Evolutionary conservation across 208 protist species (phyloP).

Genomic region (Trypanosoma boissoni): DNA sequence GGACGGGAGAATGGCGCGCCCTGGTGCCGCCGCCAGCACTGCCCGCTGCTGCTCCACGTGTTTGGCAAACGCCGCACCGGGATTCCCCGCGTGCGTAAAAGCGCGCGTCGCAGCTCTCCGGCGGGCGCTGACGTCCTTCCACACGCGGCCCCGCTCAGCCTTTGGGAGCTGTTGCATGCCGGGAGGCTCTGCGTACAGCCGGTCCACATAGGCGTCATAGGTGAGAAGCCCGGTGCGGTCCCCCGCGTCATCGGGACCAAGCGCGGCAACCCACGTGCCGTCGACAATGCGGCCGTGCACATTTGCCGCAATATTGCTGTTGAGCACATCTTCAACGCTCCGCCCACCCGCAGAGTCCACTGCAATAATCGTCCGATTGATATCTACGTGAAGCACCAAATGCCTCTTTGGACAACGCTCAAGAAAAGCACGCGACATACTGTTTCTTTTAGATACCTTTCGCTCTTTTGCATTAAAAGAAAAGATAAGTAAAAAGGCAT

Average conservation of each 20-base stretch:
- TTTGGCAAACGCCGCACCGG: slow-evolving; percentile 51
- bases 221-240: slow-evolving; percentile 34
- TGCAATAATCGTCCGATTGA: slow-evolving; percentile 91
- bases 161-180: slow-evolving; percentile 68
- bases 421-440: slow-evolving; percentile 57
- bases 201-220: slow-evolving; percentile 74
- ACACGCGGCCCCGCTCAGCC: slow-evolving; percentile 45
- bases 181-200: slow-evolving; percentile 41
- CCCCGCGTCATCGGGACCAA: slow-evolving; percentile 43
- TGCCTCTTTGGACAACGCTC: slow-evolving; percentile 53
- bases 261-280: slow-evolving; percentile 41
- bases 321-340: slow-evolving; percentile 79
- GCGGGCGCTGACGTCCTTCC: slow-evolving; percentile 51
- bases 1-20: slow-evolving; percentile 70
- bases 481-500: not conserved
- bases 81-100: slow-evolving; percentile 63
- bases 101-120: slow-evolving; percentile 44
- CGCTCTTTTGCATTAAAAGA: too few relatives aligned
- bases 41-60: slow-evolving; percentile 70
- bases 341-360: slow-evolving; percentile 69
- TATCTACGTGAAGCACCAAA: slow-evolving; percentile 87
- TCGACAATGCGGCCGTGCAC: slow-evolving; percentile 52
- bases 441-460: not conserved
- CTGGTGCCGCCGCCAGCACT: slow-evolving; percentile 32
- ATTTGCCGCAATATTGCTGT: slow-evolving; percentile 84